A percentile compares a stretch with the other conserved stretches of the same genome.
Evolutionary conservation across 805 yeast species (phyloP).

Genomic region (Lipomyces spencermartinsiae): DNA sequence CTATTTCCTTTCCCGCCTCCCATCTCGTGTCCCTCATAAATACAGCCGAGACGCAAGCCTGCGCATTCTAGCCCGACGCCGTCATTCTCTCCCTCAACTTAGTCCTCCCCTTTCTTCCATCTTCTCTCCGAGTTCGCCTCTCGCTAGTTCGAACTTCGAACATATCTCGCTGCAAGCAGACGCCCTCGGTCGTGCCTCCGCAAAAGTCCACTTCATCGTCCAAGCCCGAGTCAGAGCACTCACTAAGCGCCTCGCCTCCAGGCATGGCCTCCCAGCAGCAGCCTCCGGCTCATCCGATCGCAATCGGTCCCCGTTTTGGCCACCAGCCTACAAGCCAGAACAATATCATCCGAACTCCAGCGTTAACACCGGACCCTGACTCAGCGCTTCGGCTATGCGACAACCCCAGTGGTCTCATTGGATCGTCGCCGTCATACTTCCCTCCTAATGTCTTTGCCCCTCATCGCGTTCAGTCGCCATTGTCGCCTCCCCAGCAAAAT

Average conservation of each 20-base stretch:
- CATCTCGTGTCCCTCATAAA: background rate
- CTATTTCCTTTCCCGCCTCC: background rate
- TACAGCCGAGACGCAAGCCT: background rate
- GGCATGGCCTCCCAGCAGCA: slow-evolving; percentile 12
- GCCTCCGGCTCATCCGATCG: slow-evolving; percentile 8
- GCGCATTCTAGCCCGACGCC: background rate
- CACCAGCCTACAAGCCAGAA: background rate
- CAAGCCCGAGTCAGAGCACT: background rate
- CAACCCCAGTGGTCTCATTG: slow-evolving; percentile 13
- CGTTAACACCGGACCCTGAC: slow-evolving; percentile 35
- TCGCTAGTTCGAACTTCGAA: background rate
- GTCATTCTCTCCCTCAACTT: background rate
- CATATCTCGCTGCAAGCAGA: background rate
- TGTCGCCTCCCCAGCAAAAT: slow-evolving; percentile 7
- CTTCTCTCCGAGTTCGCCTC: background rate
- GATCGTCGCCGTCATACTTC: slow-evolving; percentile 10
- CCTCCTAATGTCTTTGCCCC: slow-evolving; percentile 3
- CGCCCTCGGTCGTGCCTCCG: background rate
- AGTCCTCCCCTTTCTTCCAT: background rate
- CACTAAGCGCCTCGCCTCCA: background rate
- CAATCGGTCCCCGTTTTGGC: background rate
- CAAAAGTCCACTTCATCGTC: background rate
- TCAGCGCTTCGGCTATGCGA: slow-evolving; percentile 25
- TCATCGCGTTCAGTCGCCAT: slow-evolving; percentile 6
- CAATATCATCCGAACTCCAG: slow-evolving; percentile 33